Evolutionary conservation across 2,329 filamentous ascomycete genomes (phyloP), one percentile per base, ranked within the genome.

Genomic region (Pseudogymnoascus sp.): DNA sequence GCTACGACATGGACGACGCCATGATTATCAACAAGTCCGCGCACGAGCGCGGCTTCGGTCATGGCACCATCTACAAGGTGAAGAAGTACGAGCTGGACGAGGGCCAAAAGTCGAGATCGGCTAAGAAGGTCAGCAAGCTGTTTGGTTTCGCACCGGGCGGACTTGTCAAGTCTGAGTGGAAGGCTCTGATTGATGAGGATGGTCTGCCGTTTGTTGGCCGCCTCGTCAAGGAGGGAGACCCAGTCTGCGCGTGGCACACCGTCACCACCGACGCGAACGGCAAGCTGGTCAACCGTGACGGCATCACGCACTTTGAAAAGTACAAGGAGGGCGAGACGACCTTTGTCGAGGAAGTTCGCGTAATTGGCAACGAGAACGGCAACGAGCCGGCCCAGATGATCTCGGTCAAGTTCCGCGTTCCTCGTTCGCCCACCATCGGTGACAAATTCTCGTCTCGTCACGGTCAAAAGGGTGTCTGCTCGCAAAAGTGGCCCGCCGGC

Each of bases 1-100:
- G 93, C 59, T 99, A 97, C 77, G 94, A 99, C 81, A 99, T 99
- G 94, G 94, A 99, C 81, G 94, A 99, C 77, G 94, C 94, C 73
- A 97, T 97, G 93, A 97, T 99, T 72, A 81, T 99, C 72, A 97
- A 97, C 80, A 97, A 97, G 74, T 96, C 92, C 18, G 87, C 93
- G 2, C 91, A 97, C 74, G 94, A 99, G 75, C 86, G 94, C 67
- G 94, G 94, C 12, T 97, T 99, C 70, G 93, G 92, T 37, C 86
- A 97, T 70, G 94, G 94, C 61, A 95, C 92, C 4, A 92, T 99
- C 69, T 99, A 97, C 82, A 99, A 99, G 79, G 96, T 92, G 7
- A 96, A 97, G 77, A 89, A 95, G 71, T 86, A 94, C 71, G 86
- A 89, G 36, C 82, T 97, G 16, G 89, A 91, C 68, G 91, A 96